phyloP scores from a whole-genome alignment of 176 grass and related monocot species.

The Urochloa ruziziensis region DNA sequence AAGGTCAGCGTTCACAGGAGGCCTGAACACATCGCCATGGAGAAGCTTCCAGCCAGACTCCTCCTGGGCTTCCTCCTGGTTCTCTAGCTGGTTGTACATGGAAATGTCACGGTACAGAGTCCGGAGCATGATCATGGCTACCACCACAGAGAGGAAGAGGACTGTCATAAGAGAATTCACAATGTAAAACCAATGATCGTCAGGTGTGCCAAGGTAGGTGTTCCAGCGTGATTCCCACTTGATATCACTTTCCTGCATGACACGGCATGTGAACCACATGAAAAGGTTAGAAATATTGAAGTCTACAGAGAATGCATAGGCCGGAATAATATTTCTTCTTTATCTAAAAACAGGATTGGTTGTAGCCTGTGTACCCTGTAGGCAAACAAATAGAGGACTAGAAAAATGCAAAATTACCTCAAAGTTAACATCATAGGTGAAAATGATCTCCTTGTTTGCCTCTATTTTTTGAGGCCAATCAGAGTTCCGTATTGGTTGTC shows the following conservation, averaged over 20 bases:
- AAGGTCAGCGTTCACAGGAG: conserved; percentile 52
- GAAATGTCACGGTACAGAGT: conserved; percentile 83
- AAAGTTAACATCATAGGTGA: conserved; percentile 75
- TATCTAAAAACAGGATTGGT: neutral
- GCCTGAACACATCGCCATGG: conserved; percentile 84
- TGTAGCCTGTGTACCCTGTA: neutral
- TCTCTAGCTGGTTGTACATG: conserved; percentile 86
- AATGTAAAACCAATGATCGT: conserved; percentile 83
- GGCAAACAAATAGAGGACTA: neutral
- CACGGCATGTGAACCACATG: neutral
- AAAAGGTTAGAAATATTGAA: neutral
- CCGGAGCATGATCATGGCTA: conserved; percentile 94
- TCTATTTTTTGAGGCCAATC: conserved; percentile 59
- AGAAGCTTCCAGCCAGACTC: conserved; percentile 94
- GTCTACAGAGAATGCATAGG: neutral
- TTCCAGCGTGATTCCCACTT: conserved; percentile 94
- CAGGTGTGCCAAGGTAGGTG: conserved; percentile 67
- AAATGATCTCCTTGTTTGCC: conserved; percentile 63
- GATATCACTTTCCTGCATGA: conserved; percentile 65
- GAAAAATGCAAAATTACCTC: conserved; percentile 34
- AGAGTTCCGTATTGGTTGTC: conserved; percentile 32
- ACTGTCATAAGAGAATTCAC: conserved; percentile 75
- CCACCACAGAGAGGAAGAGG: conserved; percentile 81
- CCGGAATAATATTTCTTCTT: neutral
- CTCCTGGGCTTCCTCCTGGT: conserved; percentile 80